phyloP scores from a whole-genome alignment of 140 eudicot genomes.

The Erigeron philadelphicus region DNA sequence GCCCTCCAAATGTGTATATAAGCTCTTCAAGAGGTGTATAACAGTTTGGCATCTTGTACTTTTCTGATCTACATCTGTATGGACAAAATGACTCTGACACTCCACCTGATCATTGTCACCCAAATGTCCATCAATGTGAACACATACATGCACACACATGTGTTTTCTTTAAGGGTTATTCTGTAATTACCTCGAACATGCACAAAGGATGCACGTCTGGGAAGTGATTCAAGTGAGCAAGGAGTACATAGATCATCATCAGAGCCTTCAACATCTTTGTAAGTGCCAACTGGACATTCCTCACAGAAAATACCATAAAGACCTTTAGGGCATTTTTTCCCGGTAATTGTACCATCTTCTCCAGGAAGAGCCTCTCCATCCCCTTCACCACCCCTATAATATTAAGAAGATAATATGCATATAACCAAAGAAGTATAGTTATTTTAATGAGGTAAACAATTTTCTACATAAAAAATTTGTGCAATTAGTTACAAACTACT shows the following conservation, averaged over 20 bases:
- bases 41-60: conserved; percentile 87
- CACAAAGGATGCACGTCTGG: conserved; percentile 67
- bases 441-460: not conserved
- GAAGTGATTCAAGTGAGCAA: conserved; percentile 68
- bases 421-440: not conserved
- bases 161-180: not conserved
- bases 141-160: not conserved
- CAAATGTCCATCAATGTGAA: conserved; percentile 8
- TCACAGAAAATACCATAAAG: conserved; percentile 78
- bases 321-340: conserved; percentile 86
- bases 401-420: not conserved
- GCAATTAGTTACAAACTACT: not conserved
- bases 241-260: conserved; percentile 64
- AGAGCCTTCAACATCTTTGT: conserved; percentile 80
- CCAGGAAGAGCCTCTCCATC: conserved; percentile 67
- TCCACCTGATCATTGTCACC: conserved; percentile 55
- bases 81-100: conserved; percentile 65
- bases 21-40: conserved; percentile 89
- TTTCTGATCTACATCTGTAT: conserved; percentile 76
- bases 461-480: not conserved
- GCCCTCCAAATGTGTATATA: conserved; percentile 86
- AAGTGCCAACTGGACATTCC: conserved; percentile 96
- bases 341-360: conserved; percentile 76
- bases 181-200: conserved; percentile 63
- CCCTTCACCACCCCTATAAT: conserved; percentile 79